phyloP scores from a whole-genome alignment of 2,329 filamentous ascomycete species.

The Alternaria infectoria region DNA sequence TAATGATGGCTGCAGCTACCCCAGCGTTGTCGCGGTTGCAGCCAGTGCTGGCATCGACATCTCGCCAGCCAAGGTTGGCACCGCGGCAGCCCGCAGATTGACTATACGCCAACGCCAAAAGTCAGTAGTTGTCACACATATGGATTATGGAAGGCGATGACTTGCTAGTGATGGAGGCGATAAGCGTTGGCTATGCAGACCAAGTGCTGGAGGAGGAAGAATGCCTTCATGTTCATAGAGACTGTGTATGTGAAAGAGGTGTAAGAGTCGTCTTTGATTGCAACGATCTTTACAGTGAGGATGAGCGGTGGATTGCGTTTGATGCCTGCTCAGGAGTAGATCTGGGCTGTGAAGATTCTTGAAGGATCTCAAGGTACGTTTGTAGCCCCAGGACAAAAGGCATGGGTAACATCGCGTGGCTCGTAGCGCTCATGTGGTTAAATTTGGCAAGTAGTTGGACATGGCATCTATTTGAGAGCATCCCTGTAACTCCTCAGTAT shows the following conservation, averaged over 20 bases:
- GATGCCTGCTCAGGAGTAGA: neutral
- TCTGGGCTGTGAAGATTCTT: neutral
- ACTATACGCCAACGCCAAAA: neutral
- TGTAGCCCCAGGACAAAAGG: neutral
- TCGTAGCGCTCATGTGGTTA: neutral
- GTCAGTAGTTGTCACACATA: neutral
- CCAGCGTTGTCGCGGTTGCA: constrained; percentile 9
- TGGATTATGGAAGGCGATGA: neutral
- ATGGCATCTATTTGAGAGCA: neutral
- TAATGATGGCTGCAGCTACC: constrained; percentile 1
- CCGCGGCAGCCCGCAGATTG: neutral
- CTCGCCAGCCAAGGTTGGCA: neutral
- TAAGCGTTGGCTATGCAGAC: neutral
- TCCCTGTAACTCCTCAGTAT: neutral
- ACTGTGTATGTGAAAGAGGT: neutral
- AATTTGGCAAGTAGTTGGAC: neutral
- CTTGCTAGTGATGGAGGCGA: neutral
- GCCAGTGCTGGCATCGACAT: constrained; percentile 3
- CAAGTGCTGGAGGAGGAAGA: neutral
- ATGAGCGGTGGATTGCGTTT: neutral
- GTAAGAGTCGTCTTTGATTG: neutral
- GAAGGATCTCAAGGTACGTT: neutral
- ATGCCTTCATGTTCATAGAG: neutral
- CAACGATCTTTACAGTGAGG: neutral
- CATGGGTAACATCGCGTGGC: neutral